phyloP scores from a whole-genome alignment of 2,329 filamentous ascomycete genomes.

The Macrophomina tecta region DNA sequence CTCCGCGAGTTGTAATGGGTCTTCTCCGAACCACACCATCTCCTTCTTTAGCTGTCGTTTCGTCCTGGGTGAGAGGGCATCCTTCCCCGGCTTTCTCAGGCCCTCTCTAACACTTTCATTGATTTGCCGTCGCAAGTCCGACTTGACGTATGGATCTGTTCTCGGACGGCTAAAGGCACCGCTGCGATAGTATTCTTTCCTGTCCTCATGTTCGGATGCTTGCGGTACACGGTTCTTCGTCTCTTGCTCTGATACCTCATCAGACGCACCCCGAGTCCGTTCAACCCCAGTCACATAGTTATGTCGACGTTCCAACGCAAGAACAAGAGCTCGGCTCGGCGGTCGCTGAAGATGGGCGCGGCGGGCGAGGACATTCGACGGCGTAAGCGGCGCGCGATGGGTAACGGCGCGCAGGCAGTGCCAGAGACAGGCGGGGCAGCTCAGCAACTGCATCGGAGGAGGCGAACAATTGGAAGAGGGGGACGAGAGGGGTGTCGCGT shows the following conservation, averaged over 20 bases:
- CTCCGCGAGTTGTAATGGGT: conserved; percentile 75
- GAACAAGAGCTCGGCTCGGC: conserved; percentile 16
- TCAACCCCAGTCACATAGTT: conserved; percentile 7
- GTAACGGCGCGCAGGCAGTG: conserved; percentile 51
- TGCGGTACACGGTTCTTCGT: not conserved
- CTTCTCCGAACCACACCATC: conserved; percentile 52
- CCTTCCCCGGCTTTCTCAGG: not conserved
- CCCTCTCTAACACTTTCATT: not conserved
- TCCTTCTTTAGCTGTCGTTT: conserved; percentile 3
- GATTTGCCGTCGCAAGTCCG: not conserved
- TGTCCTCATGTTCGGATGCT: not conserved
- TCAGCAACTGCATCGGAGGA: conserved; percentile 46
- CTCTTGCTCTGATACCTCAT: not conserved
- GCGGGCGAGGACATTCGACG: conserved; percentile 29
- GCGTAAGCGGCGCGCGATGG: conserved; percentile 34
- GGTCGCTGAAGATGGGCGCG: conserved; percentile 7
- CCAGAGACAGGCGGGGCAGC: conserved; percentile 49
- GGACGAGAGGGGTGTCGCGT: not conserved
- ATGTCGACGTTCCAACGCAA: conserved; percentile 19
- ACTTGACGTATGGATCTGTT: not conserved
- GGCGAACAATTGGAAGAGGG: not conserved
- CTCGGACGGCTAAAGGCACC: not conserved
- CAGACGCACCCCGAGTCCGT: not conserved
- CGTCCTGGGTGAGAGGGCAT: not conserved
- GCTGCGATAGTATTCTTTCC: not conserved